Base-by-base conservation (phyloP, 768 basidiomycete genomes). In the Pleurotus pulmonarius region DNA sequence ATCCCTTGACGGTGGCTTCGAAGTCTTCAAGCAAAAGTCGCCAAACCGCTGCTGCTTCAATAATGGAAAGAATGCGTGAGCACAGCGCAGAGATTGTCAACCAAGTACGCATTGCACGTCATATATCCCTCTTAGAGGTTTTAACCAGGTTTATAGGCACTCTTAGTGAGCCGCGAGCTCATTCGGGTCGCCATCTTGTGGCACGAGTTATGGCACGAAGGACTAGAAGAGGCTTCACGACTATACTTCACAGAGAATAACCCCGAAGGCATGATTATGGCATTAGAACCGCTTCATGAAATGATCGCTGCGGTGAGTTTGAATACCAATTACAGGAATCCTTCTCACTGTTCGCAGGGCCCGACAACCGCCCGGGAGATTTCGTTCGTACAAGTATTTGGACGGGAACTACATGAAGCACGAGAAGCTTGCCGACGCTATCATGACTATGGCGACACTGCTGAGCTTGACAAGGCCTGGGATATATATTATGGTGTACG, bases 121-220 rank as follows among this genome's bases (percentile, higher is more conserved):
- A 11, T 34, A 8, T 9, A 34, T 34, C 11, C 29, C 29, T 34
- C 29, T 11, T 3, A 11, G 29, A 34, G 29, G 9, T 11, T 34
- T 34, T 9, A 11, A 3, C 29, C 2, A 11, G 29, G 0, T 11
- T 38, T 56, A 9, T 58, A 94, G 85, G 95, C 94, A 8, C 74
- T 87, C 46, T 67, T 96, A 22, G 93, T 99, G 69, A 92, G 92
- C 66, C 86, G 90, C 26, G 97, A 99, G 68, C 81, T 99, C 38
- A 98, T 98, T 58, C 88, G 97, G 16, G 92, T 98, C 5, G 96
- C 97, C 5, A 98, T 99, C 58, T 76, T 99, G 9, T 99, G 97
- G 97, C 95, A 98, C 63, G 97, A 99, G 69, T 76, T 94, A 60
- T 99, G 97, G 97, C 94, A 98, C 64, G 97, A 99, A 73, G 94